Conservation (phyloP, 2,329 filamentous ascomycete genomes). For the Scytalidium lignicola region DNA sequence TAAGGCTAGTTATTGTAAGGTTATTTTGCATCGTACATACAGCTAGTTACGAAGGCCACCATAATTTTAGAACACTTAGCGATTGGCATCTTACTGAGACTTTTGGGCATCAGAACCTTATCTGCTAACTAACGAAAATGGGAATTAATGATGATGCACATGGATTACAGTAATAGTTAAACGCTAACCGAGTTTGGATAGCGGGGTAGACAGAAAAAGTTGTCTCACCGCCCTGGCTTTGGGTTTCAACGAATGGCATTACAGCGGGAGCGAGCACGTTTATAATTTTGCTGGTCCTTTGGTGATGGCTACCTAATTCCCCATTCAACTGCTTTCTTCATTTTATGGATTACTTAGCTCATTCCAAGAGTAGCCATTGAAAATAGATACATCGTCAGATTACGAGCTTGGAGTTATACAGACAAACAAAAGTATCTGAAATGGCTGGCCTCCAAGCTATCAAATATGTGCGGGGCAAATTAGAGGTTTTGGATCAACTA, state of each 20-base stretch:
- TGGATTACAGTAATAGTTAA: too few species aligned
- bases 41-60: not conserved
- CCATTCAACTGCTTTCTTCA: not conserved
- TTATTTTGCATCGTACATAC: not conserved
- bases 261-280: not conserved
- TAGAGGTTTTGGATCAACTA: slow-evolving; percentile 80
- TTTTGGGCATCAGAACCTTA: not conserved
- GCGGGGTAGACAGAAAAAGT: not conserved
- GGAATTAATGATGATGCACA: too few species aligned
- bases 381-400: not conserved
- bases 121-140: too few species aligned
- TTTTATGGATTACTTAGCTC: not conserved
- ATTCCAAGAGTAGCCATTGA: not conserved
- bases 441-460: slow-evolving; percentile 63
- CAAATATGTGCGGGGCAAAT: slow-evolving; percentile 64
- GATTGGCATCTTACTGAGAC: not conserved
- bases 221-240: not conserved
- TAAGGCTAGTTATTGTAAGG: not conserved
- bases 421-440: not conserved
- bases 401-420: not conserved
- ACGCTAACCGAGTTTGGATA: not conserved
- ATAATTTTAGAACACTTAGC: not conserved
- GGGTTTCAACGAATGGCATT: not conserved
- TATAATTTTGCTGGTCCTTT: not conserved
- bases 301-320: not conserved